Evolutionary conservation across 352 stramenopile species (phyloP).

Genomic region (Pseudoperonospora humuli): DNA sequence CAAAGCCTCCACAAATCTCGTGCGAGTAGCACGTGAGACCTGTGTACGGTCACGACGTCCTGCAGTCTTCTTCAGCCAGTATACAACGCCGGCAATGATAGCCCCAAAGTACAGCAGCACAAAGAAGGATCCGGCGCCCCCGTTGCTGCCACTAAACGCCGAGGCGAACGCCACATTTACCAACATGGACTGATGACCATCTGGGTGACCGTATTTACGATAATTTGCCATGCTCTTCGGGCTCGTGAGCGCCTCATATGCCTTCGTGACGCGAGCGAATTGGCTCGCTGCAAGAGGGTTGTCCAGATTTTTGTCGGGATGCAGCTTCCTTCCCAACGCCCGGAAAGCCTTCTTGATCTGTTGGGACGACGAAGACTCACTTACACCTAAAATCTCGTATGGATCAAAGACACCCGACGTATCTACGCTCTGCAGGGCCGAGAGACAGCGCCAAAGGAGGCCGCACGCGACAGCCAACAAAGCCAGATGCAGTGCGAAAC

Average conservation of each 20-base stretch:
- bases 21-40: slow-evolving; percentile 38
- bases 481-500: slow-evolving; percentile 41
- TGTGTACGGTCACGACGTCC: slow-evolving; percentile 54
- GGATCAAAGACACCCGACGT: slow-evolving; percentile 76
- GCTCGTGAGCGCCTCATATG: slow-evolving; percentile 82
- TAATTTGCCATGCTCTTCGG: slow-evolving; percentile 66
- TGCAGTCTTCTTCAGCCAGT: slow-evolving; percentile 49
- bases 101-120: slow-evolving; percentile 64
- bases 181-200: slow-evolving; percentile 66
- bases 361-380: slow-evolving; percentile 36
- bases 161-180: slow-evolving; percentile 67
- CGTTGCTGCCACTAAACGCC: slow-evolving; percentile 32
- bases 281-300: slow-evolving; percentile 32
- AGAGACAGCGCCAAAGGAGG: slow-evolving; percentile 42
- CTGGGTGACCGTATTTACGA: slow-evolving; percentile 70
- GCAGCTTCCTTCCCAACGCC: slow-evolving; percentile 49
- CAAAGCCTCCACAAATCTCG: slow-evolving; percentile 41
- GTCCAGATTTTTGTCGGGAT: slow-evolving; percentile 77
- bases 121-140: slow-evolving; percentile 43
- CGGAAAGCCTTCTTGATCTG: slow-evolving; percentile 79
- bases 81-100: slow-evolving; percentile 51
- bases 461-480: slow-evolving; percentile 40
- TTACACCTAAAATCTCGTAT: slow-evolving; percentile 78
- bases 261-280: slow-evolving; percentile 74
- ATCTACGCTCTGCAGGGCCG: slow-evolving; percentile 60